Base-by-base conservation (phyloP, 768 basidiomycete genomes). In the Exidia glandulosa region DNA sequence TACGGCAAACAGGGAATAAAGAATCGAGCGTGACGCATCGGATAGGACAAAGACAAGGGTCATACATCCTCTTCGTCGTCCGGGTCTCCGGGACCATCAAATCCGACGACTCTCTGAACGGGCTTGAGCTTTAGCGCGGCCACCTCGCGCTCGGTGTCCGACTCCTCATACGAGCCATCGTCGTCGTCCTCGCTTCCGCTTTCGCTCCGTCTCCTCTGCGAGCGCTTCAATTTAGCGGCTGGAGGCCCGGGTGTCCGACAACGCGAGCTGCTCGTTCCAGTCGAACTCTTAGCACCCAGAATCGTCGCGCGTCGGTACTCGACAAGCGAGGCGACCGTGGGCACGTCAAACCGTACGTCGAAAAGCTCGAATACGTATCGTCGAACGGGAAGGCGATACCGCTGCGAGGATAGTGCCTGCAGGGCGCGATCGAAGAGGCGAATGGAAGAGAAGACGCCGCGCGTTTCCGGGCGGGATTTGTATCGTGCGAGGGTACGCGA, bases 361-460 rank as follows among this genome's bases (percentile, higher is more conserved):
- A 99, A 99, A 5, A 97, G 77, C 61, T 99, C 95, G 61, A 97
- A 72, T 63, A 98, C 86, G 70, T 94, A 98, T 59, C 90, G 81
- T 52, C 95, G 84, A 61, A 96, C 94, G 16, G 94, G 91, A 9
- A 94, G 81, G 30, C 94, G 88, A 71, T 92, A 97, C 61, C 90
- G 86, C 61, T 90, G 89, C 1, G 86, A 87, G 2, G 91, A 94
- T 60, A 99, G 86, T 58, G 88, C 84, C 58, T 91, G 87, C 36
- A 97, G 76, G 0, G 87, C 92, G 41, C 94, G 85, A 71, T 86
- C 93, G 67, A 90, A 86, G 70, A 94, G 80, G 3, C 82, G 74
- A 0, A 88, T 80, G 0, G 93, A 94, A 3, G 79, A 74, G 74
- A 97, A 98, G 30, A 88, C 80, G 3, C 75, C 69, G 30, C 85